phyloP scores from a whole-genome alignment of 2,329 filamentous ascomycete genomes.

The Penicillium expansum region DNA sequence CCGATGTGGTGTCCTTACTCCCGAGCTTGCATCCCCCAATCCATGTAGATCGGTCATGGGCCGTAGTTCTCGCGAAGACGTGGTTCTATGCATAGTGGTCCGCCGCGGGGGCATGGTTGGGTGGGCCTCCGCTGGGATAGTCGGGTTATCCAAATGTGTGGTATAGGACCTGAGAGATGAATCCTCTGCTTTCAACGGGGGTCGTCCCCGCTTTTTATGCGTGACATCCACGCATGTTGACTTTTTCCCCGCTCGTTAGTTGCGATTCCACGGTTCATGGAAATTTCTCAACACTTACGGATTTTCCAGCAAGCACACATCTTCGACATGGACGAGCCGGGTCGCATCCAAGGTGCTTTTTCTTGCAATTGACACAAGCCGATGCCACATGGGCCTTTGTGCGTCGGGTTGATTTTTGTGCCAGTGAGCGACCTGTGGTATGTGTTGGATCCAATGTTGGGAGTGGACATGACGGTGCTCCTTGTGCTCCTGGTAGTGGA shows the following conservation, averaged over 20 bases:
- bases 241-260: slow-evolving; percentile 24
- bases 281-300: slow-evolving; percentile 34
- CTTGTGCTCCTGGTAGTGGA: slow-evolving; percentile 8
- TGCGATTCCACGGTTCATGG: not conserved
- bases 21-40: slow-evolving; percentile 17
- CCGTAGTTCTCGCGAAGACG: slow-evolving; percentile 39
- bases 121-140: slow-evolving; percentile 28
- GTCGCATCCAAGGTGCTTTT: slow-evolving; percentile 49
- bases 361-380: slow-evolving; percentile 50
- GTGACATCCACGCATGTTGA: slow-evolving; percentile 46
- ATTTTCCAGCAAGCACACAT: slow-evolving; percentile 47
- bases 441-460: slow-evolving; percentile 24
- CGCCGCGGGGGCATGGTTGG: slow-evolving; percentile 23
- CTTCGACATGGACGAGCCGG: slow-evolving; percentile 46
- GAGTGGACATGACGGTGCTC: slow-evolving; percentile 26
- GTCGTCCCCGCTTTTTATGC: slow-evolving; percentile 48
- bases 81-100: slow-evolving; percentile 31
- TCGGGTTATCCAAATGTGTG: slow-evolving; percentile 28
- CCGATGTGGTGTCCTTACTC: slow-evolving; percentile 27
- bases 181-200: slow-evolving; percentile 45
- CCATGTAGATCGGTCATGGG: slow-evolving; percentile 40
- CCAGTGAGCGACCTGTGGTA: slow-evolving; percentile 26
- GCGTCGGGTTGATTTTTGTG: slow-evolving; percentile 43
- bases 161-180: slow-evolving; percentile 34
- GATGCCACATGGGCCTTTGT: slow-evolving; percentile 50